Evolutionary conservation across 108 stramenopile genomes (phyloP), one percentile per base, ranked within the genome.

Genomic region (Hondaea fermentalgiana): DNA sequence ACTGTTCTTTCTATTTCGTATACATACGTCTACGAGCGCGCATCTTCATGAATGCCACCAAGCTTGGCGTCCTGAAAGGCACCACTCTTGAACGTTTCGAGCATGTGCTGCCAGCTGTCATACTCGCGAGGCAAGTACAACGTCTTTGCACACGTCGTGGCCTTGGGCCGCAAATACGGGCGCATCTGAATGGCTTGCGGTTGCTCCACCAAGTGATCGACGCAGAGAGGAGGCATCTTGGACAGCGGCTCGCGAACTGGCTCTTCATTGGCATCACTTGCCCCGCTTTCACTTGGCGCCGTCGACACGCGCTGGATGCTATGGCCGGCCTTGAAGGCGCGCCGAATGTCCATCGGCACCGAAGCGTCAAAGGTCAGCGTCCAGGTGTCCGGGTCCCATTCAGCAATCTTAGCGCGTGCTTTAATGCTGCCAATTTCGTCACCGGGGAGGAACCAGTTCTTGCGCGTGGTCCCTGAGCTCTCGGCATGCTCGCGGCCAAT

Each of bases 21-120:
- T 16, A 8, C 8, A 57, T 57, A 57, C 8, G 55, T 14, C 25
- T 23, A 69, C 8, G 14, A 16, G 42, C 64, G 64, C 42, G 64
- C 64, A 17, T 69, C 76, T 23, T 83, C 76, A 35, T 83, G 76
- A 45, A 83, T 83, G 4, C 76, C 76, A 35, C 76, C 76, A 53
- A 83, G 76, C 51, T 83, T 83, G 23, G 76, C 76, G 28, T 83
- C 76, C 76, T 47, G 49, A 23, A 83, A 83, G 16, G 76, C 76
- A 45, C 76, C 76, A 17, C 25, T 69, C 51, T 53, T 83, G 23
- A 83, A 83, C 17, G 51, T 53, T 35, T 83, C 76, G 10, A 83
- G 76, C 76, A 83, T 83, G 51, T 83, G 76, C 51, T 83, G 49
- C 76, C 49, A 53, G 45, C 49, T 53, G 28, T 83, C 76, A 3